phyloP scores from a whole-genome alignment of 2,329 filamentous ascomycete species.

The Phialophora expanda region DNA sequence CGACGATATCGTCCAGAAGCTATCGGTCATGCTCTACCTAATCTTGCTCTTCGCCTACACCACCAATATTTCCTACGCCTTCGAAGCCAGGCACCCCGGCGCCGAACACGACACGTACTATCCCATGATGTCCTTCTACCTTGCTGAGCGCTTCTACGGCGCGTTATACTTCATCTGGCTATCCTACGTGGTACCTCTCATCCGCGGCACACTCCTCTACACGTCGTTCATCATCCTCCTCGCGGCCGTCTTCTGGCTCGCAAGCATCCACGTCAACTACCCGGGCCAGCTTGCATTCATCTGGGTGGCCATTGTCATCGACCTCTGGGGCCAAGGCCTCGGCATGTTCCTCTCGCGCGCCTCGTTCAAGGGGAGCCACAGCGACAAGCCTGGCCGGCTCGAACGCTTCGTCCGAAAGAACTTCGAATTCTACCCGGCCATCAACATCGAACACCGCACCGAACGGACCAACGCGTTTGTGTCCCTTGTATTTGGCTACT shows the following conservation, averaged over 20 bases:
- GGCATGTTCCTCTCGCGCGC: slow-evolving; percentile 21
- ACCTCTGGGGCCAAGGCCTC: slow-evolving; percentile 18
- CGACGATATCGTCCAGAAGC: slow-evolving; percentile 20
- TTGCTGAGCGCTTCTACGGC: slow-evolving; percentile 16
- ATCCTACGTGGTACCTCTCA: slow-evolving; percentile 15
- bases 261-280: slow-evolving; percentile 16
- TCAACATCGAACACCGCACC: slow-evolving; percentile 22
- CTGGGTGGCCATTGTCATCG: slow-evolving; percentile 19
- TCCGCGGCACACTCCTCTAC: slow-evolving; percentile 16
- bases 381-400: background rate
- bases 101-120: slow-evolving; percentile 11
- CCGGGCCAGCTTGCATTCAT: slow-evolving; percentile 13
- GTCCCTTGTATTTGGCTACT: slow-evolving; percentile 16
- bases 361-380: background rate
- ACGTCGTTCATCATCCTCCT: slow-evolving; percentile 18
- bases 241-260: slow-evolving; percentile 11
- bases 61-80: slow-evolving; percentile 19
- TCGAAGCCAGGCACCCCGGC: slow-evolving; percentile 10
- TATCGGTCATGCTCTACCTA: slow-evolving; percentile 17
- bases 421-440: slow-evolving; percentile 20
- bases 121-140: slow-evolving; percentile 20
- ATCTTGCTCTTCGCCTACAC: slow-evolving; percentile 18
- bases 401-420: slow-evolving; percentile 15
- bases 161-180: slow-evolving; percentile 16
- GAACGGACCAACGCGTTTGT: slow-evolving; percentile 21